Base-by-base conservation (phyloP, 2,329 filamentous ascomycete species). In the Aspergillus novoparasiticus region DNA sequence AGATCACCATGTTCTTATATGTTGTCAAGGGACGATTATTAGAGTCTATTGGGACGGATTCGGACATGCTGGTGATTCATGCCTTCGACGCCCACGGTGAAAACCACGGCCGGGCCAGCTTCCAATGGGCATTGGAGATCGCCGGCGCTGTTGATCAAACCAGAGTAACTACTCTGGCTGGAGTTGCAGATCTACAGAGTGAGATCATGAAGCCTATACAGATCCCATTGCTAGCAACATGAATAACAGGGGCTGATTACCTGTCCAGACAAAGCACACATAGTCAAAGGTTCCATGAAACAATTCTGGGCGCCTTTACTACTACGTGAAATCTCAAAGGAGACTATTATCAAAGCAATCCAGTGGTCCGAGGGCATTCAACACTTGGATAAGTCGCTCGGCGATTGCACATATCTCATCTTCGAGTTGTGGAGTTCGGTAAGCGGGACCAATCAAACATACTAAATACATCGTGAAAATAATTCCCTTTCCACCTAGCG, bases 1-100 rank as follows among this genome's bases (percentile, higher is more conserved):
- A 56, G 41, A 32, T 64, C 23, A 61, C 61, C 1, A 64, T 67
- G 66, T 56, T 67, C 14, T n/a, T 66, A 6, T 67, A 67, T 28
- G 55, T 67, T 5, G 41, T 66, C 21, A 66, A 64, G 55, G 41
- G 46, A 8, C 32, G 21, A 2, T 28, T 67, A 12, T 43, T 66
- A 3, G 39, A 59, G 28, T 66, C 64, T 4, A 59, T 64, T 5
- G 56, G 41, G 2, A 50, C 55, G 1, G 45, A 61, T 6, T 41
- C 36, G 36, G 36, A 19, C 12, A 41, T 41, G 36, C 6, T 41
- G 8, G 36, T 41, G 16, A 41, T 41, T 8, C 36, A 41, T 41
- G 6, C 36, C 6, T 41, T 41, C 16, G 36, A 41, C 16, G 36
- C 36, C 6, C 16, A 41, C 12, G 36, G 16, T 8, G 36, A 41